phyloP scores from a whole-genome alignment of 441 rosid species.

The Populus hybrid region DNA sequence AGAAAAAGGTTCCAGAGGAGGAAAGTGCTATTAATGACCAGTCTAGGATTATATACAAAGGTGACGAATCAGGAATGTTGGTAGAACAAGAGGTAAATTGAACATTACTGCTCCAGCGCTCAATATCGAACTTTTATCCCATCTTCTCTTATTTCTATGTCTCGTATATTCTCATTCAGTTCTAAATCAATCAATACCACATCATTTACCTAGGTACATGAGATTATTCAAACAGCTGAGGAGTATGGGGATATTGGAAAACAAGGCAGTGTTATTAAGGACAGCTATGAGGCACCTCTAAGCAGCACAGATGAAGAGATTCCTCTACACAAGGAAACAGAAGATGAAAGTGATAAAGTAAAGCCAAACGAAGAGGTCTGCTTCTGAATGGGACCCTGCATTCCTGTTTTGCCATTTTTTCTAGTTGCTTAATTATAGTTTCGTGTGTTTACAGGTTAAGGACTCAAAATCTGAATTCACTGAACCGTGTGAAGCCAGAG shows the following conservation, averaged over 20 bases:
- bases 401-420: background rate
- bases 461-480: slow-evolving; percentile 11
- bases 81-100: slow-evolving; percentile 16
- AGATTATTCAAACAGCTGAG: slow-evolving; percentile 11
- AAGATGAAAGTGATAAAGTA: slow-evolving; percentile 17
- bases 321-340: slow-evolving; percentile 13
- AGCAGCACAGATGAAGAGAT: slow-evolving; percentile 13
- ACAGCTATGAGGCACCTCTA: slow-evolving; percentile 9
- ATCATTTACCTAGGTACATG: slow-evolving; percentile 17
- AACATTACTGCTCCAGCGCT: background rate
- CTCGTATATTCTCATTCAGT: background rate
- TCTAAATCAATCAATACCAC: background rate
- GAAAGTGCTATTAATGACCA: slow-evolving; percentile 2
- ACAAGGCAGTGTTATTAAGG: slow-evolving; percentile 18
- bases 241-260: slow-evolving; percentile 15
- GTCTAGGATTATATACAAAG: slow-evolving; percentile 15
- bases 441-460: slow-evolving; percentile 26
- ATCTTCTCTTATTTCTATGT: background rate
- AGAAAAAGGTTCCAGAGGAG: slow-evolving; percentile 6
- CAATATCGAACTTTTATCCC: background rate
- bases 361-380: slow-evolving; percentile 30
- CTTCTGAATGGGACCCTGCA: background rate
- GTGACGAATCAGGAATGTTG: background rate
- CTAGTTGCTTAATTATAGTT: background rate
- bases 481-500: slow-evolving; percentile 24